Evolutionary conservation across 2,329 filamentous ascomycete genomes (phyloP), one percentile per base, ranked within the genome.

Genomic region (Cercospora sp.): DNA sequence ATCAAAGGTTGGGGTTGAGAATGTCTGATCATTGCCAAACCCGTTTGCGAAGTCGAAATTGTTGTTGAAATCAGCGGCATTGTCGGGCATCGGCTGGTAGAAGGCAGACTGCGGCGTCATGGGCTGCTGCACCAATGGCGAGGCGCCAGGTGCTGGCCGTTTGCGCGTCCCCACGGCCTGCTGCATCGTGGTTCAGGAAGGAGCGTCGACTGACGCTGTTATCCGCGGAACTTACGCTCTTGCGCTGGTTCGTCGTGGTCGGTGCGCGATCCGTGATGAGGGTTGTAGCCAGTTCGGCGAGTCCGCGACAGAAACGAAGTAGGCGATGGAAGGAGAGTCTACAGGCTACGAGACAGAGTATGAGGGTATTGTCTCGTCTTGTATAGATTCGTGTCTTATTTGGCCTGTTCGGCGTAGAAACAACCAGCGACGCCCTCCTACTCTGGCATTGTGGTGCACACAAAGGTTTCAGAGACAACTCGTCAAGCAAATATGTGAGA

Each of bases 71-170:
- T 79, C 72, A 51, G 62, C 48, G 79, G 79, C 66, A 80, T 74
- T 75, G 79, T 80, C 76, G 83, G 81, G 69, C 83, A 86, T 70
- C 81, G 84, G 78, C 59, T 83, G 83, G 66, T 80, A 74, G 66
- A 69, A 75, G 31, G 63, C 64, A 61, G 63, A 65, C 65, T 74
- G 77, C 36, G 69, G 48, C 12, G 66, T 59, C 65, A 69, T 63
- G 70, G 82, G 82, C 66, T 86, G 85, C 75, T 88, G 86, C 23
- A 86, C 81, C 71, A 87, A 81, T n/a, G 91, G 90, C 42, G 87
- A 85, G 69, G 89, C 83, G 77, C 90, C 91, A 66, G 91, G 90
- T 58, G 91, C 91, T 73, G 90, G 84, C 78, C 92, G 86, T 83
- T 95, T 95, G 79, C 91, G 73, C 42, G 67, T 71, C 20, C 68